Percentiles rank a stretch among this genome's conserved stretches.
These are phyloP conservation scores for Fomitiporia mediterranea DNA, from an alignment of 1,284 basidiomycete genomes.

Conservation along the genomic window DNA sequence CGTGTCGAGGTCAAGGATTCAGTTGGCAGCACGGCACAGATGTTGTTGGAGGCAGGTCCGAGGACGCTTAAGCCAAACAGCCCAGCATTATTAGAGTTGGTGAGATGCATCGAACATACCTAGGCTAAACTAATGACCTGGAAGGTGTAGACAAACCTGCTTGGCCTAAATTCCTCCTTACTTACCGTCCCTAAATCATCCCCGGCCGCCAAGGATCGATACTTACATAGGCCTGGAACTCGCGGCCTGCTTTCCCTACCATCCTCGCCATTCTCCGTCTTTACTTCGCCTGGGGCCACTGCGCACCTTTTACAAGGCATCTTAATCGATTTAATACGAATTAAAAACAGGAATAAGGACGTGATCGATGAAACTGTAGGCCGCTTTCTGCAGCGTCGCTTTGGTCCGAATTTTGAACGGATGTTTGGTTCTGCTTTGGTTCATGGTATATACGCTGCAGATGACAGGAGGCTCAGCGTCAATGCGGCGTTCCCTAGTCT, in stretches of 20 bases:
- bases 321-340: conserved; percentile 54
- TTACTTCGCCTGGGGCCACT: conserved; percentile 43
- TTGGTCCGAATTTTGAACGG: conserved; percentile 70
- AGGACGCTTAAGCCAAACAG: conserved; percentile 76
- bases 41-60: conserved; percentile 79
- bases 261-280: conserved; percentile 38
- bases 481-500: conserved; percentile 73
- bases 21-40: conserved; percentile 34
- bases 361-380: conserved; percentile 78
- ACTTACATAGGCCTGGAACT: conserved; percentile 57
- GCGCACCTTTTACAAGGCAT: conserved; percentile 50
- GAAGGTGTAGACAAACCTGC: conserved; percentile 62
- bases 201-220: conserved; percentile 71
- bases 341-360: conserved; percentile 35
- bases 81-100: conserved; percentile 72
- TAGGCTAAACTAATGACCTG: background rate
- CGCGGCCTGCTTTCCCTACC: conserved; percentile 45
- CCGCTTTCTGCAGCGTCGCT: conserved; percentile 70
- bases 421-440: conserved; percentile 80
- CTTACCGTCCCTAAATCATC: conserved; percentile 61
- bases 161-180: conserved; percentile 55
- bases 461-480: conserved; percentile 71
- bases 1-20: conserved; percentile 42
- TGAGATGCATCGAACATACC: conserved; percentile 38
- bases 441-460: conserved; percentile 92